Base-by-base conservation (phyloP, 768 basidiomycete genomes). In the Serendipita sp. region DNA sequence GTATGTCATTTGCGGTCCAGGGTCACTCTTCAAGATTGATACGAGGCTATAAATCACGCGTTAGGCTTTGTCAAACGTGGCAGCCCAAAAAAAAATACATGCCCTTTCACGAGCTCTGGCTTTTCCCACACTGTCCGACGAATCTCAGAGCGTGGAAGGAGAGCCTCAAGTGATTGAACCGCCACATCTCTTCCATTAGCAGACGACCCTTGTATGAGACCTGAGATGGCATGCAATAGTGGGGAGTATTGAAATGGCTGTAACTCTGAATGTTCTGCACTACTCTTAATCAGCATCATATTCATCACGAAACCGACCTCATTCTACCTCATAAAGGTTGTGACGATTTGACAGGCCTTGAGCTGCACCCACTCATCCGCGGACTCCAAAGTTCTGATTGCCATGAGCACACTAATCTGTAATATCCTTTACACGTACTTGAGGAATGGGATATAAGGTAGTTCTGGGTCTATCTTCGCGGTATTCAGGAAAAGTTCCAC, bases 301-400 rank as follows among this genome's bases (percentile, higher is more conserved):
- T 28, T 28, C 26, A 48, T 5, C 45, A n/a, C 48, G n/a, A 20
- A 17, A 20, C n/a, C 26, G 14, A n/a, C n/a, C n/a, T 38, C 7
- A 38, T 71, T 75, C 30, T 45, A 86, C 86, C 87, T 84, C 41
- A 95, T 80, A 24, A 97, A 79, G 34, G 94, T 79, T 0, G 93
- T 91, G 48, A 96, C 75, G 66, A 98, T 87, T 69, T 95, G 88
- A 0, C 87, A 80, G 11, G 87, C 79, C 70, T 94, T 96, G 63
- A 97, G 78, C 69, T 94, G 90, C n/a, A 90, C 85, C 67, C 96
- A 97, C 70, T 98, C 94, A 71, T 98, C 96, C 67, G 85, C 85
- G 13, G 86, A 82, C 42, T 89, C 86, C 51, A 96, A 75, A 34
- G 85, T 82, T 68, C 90, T 95, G 66, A 28, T 60, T 24, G 11